A percentile compares a stretch with the other conserved stretches of the same genome.
phyloP scores from a whole-genome alignment of 805 yeast genomes.

The Candida tibetensis region DNA sequence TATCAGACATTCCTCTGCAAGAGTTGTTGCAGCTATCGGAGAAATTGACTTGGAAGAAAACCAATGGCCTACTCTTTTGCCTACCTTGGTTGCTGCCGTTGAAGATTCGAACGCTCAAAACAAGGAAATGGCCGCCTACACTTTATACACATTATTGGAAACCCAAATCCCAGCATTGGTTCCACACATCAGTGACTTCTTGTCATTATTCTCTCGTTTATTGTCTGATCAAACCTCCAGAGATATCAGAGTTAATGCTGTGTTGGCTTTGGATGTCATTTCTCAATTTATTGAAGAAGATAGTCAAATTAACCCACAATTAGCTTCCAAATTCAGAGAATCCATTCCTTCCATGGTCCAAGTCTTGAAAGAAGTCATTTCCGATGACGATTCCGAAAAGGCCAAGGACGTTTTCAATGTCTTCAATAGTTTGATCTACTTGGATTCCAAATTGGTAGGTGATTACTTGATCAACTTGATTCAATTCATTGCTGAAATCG shows the following conservation, averaged over 20 bases:
- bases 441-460: constrained; percentile 78
- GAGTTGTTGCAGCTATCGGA: constrained; percentile 86
- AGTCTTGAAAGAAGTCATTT: constrained; percentile 72
- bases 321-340: constrained; percentile 54
- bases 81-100: constrained; percentile 63
- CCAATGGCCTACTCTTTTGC: constrained; percentile 76
- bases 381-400: constrained; percentile 65
- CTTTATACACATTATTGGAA: constrained; percentile 76
- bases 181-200: constrained; percentile 61
- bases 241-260: constrained; percentile 79
- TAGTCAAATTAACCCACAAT: constrained; percentile 41
- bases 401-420: constrained; percentile 79
- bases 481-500: constrained; percentile 71
- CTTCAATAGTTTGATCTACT: constrained; percentile 71
- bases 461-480: constrained; percentile 67
- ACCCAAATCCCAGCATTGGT: constrained; percentile 57
- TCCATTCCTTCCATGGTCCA: constrained; percentile 78
- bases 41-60: constrained; percentile 61
- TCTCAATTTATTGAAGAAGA: constrained; percentile 66
- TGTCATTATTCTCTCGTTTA: constrained; percentile 67
- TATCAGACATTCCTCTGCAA: constrained; percentile 84
- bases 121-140: constrained; percentile 81
- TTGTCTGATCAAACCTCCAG: constrained; percentile 59
- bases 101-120: constrained; percentile 46
- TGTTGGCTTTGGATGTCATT: constrained; percentile 73